A percentile compares a stretch with the other conserved stretches of the same genome.
Evolutionary conservation across 78 protist species (phyloP).

Genomic region (Dictyostelium intermedium): DNA sequence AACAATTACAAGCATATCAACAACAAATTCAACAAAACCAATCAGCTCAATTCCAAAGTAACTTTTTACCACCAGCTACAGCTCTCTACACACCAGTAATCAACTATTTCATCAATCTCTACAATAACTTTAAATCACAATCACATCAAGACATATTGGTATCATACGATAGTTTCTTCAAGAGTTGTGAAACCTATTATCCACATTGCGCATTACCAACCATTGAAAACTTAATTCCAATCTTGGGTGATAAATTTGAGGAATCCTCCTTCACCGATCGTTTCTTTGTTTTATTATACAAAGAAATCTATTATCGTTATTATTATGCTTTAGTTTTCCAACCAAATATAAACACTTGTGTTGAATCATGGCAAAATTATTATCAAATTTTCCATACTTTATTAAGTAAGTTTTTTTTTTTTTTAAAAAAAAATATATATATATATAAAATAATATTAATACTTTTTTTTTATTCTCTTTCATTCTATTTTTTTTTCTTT

Average conservation of each 20-base stretch:
- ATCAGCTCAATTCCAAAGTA: constrained; percentile 28
- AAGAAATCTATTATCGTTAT: constrained; percentile 95
- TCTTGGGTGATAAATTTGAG: constrained; percentile 63
- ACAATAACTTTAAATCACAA: constrained; percentile 65
- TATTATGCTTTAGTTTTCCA: constrained; percentile 80
- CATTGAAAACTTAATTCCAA: constrained; percentile 18
- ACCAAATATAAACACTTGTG: constrained; percentile 82
- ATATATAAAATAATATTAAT: background rate
- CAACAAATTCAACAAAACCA: background rate
- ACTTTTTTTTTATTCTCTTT: background rate
- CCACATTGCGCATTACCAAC: constrained; percentile 73
- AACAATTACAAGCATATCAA: constrained; percentile 42
- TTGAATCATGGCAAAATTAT: constrained; percentile 91
- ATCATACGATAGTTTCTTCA: constrained; percentile 61
- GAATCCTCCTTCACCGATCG: constrained; percentile 56
- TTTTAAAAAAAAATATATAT: background rate
- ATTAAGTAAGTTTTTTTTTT: constrained; percentile 22
- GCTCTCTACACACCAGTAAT: constrained; percentile 58
- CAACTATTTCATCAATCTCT: constrained; percentile 50
- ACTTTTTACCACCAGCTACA: constrained; percentile 70
- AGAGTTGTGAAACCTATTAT: constrained; percentile 60
- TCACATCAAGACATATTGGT: constrained; percentile 63
- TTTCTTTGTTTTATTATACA: constrained; percentile 88
- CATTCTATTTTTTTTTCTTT: background rate
- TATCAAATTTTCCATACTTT: constrained; percentile 83